These are phyloP conservation scores for Penicillium corylophilum DNA, from an alignment of 2,329 filamentous ascomycete genomes.

Conservation along the genomic window DNA sequence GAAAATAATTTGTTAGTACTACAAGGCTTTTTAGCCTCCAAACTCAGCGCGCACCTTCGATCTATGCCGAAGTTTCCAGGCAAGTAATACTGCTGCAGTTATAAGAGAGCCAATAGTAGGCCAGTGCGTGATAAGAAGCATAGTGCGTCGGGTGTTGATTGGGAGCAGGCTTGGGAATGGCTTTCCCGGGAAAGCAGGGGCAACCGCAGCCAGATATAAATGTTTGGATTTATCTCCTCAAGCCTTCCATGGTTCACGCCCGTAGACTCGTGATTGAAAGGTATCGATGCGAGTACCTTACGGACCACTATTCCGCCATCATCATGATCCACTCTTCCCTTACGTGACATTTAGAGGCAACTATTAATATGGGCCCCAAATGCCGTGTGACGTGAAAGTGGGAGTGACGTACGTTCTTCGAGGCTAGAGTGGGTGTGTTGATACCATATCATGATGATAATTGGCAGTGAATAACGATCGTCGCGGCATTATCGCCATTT, in stretches of 20 bases:
- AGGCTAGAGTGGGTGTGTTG: neutral
- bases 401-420: neutral
- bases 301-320: too few relatives aligned
- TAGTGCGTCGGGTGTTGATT: neutral
- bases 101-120: neutral
- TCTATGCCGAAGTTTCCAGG: neutral
- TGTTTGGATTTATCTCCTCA: neutral
- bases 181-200: neutral
- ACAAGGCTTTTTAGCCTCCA: neutral
- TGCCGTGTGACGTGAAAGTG: neutral
- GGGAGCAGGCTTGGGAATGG: neutral
- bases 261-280: too few relatives aligned
- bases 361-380: neutral
- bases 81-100: neutral
- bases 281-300: too few relatives aligned
- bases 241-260: too few relatives aligned
- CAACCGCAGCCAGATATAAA: neutral
- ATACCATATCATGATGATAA: neutral
- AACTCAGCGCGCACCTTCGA: neutral
- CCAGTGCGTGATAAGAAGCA: neutral
- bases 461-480: neutral
- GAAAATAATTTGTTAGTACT: neutral
- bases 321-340: neutral
- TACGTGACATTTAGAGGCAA: neutral
- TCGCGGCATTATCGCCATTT: neutral